Evolutionary conservation across 495 filamentous ascomycete species (phyloP).

Genomic region (Choiromyces venosus): DNA sequence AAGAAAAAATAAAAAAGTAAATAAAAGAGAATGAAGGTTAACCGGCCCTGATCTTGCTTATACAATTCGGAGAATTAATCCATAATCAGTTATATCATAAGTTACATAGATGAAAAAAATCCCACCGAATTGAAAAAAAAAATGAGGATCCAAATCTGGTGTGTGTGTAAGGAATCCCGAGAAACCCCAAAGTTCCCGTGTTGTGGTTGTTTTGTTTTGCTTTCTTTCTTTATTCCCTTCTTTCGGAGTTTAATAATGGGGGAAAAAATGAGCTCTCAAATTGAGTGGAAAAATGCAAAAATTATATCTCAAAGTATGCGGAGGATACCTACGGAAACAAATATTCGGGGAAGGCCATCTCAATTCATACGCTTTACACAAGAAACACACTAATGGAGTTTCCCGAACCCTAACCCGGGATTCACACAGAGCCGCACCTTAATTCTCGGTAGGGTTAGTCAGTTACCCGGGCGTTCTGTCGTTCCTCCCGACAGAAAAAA

Average conservation of each 20-base stretch:
- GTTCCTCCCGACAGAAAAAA: slow-evolving; percentile 7
- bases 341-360: slow-evolving; percentile 8
- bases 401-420: slow-evolving; percentile 31
- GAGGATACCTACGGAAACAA: background rate
- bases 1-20: background rate
- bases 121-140: background rate
- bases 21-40: background rate
- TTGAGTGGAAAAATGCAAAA: slow-evolving; percentile 8
- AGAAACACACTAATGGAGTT: slow-evolving; percentile 7
- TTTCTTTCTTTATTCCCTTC: background rate
- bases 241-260: background rate
- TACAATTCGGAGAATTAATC: slow-evolving; percentile 1
- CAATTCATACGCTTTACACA: slow-evolving; percentile 17
- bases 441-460: slow-evolving; percentile 22
- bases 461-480: slow-evolving; percentile 33
- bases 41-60: background rate
- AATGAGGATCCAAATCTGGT: background rate
- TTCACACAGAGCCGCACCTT: slow-evolving; percentile 36
- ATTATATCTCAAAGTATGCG: slow-evolving; percentile 9
- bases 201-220: background rate
- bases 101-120: background rate
- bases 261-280: slow-evolving; percentile 2
- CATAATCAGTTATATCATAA: background rate
- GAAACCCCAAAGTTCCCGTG: background rate
- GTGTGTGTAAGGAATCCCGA: background rate